Conservation (phyloP, 345 rosid species). For the Salix brachista region DNA sequence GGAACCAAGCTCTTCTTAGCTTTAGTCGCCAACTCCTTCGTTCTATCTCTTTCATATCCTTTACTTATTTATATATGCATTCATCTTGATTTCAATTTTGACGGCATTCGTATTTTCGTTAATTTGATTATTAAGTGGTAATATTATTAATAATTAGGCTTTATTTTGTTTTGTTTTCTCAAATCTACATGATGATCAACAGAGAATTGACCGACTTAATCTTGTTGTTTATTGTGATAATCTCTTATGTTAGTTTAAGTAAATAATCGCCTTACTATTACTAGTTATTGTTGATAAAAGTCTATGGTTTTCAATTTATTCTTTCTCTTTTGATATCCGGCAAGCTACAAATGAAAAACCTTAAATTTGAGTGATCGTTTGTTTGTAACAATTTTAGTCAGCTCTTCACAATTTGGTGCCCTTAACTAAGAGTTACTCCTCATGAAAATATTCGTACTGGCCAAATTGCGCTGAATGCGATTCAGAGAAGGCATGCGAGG, state of each 20-base stretch:
- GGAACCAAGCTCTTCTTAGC: constrained; percentile 69
- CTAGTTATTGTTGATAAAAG: no score
- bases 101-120: no score
- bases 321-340: neutral
- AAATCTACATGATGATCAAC: no score
- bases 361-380: neutral
- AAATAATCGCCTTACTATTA: no score
- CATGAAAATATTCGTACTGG: constrained; percentile 63
- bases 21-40: constrained; percentile 47
- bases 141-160: no score
- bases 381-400: neutral
- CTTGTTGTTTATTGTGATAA: no score
- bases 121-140: no score
- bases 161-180: no score
- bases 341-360: neutral
- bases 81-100: no score
- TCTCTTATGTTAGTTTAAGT: no score
- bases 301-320: neutral
- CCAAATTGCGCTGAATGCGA: constrained; percentile 66
- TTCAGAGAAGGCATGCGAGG: constrained; percentile 80
- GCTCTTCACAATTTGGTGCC: constrained; percentile 10
- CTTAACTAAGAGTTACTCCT: constrained; percentile 67
- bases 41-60: constrained; percentile 90
- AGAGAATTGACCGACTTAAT: no score
- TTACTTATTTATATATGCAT: neutral